Evolutionary conservation across 108 stramenopile genomes (phyloP).

Genomic region (Poteriospumella lacustris): DNA sequence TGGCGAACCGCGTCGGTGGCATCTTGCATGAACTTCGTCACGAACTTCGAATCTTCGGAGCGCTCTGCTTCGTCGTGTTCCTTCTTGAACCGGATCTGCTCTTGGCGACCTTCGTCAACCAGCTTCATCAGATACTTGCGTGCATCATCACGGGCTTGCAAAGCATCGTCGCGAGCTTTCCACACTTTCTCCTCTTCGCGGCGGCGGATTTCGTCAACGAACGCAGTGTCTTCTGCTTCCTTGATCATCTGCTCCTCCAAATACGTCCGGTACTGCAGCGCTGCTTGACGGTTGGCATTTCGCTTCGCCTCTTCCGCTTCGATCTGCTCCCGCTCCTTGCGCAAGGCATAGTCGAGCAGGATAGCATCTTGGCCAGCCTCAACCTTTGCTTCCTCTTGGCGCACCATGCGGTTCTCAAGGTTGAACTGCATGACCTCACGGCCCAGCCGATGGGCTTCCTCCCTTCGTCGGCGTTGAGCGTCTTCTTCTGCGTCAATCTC

Average conservation of each 20-base stretch:
- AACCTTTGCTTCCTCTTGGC: not conserved
- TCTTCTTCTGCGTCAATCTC: slow-evolving; percentile 10
- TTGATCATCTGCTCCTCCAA: slow-evolving; percentile 28
- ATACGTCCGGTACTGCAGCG: not conserved
- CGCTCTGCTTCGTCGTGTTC: not conserved
- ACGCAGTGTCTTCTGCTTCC: slow-evolving; percentile 29
- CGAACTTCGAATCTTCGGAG: not conserved
- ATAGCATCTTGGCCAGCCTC: slow-evolving; percentile 15
- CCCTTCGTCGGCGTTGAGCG: not conserved
- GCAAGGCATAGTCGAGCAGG: slow-evolving; percentile 14
- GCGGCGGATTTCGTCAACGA: slow-evolving; percentile 21
- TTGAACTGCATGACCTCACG: slow-evolving; percentile 1
- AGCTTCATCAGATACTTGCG: slow-evolving; percentile 16
- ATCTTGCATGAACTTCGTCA: not conserved
- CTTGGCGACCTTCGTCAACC: slow-evolving; percentile 26
- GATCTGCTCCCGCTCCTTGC: slow-evolving; percentile 5
- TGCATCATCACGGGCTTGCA: slow-evolving; percentile 18
- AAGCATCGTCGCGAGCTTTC: slow-evolving; percentile 29
- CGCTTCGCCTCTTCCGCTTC: not conserved
- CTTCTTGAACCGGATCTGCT: not conserved
- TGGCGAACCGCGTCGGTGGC: slow-evolving; percentile 2
- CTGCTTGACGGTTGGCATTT: slow-evolving; percentile 27
- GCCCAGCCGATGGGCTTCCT: not conserved
- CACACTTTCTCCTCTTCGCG: slow-evolving; percentile 29
- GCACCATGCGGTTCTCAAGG: not conserved